Percentiles rank a stretch among this genome's conserved stretches.
These are phyloP conservation scores for Blastobotrys parvus DNA, from an alignment of 805 yeast genomes.

Conservation along the genomic window DNA sequence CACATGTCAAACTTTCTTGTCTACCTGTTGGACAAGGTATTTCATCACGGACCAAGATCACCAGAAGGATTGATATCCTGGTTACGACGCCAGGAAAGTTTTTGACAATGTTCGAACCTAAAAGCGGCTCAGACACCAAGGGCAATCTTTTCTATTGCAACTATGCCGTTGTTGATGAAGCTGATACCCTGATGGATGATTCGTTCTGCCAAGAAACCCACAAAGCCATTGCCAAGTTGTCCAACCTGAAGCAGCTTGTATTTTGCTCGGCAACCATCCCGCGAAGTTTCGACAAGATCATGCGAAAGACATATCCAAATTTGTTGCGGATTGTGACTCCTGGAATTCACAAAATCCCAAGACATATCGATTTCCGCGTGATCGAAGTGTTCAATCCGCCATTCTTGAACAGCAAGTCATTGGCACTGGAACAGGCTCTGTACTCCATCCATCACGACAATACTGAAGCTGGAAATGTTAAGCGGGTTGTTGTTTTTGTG, in stretches of 20 bases:
- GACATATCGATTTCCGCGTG: constrained; percentile 58
- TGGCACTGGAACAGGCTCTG: constrained; percentile 81
- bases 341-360: constrained; percentile 75
- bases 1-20: constrained; percentile 7
- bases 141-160: constrained; percentile 36
- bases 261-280: constrained; percentile 92
- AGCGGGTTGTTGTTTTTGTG: constrained; percentile 78
- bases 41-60: constrained; percentile 12
- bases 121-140: constrained; percentile 23
- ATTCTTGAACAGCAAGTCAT: constrained; percentile 71
- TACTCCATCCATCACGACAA: constrained; percentile 81
- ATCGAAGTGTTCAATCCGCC: constrained; percentile 74
- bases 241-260: constrained; percentile 52
- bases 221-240: constrained; percentile 41
- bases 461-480: constrained; percentile 65
- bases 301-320: constrained; percentile 56
- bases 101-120: constrained; percentile 26
- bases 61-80: constrained; percentile 59
- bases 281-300: constrained; percentile 55
- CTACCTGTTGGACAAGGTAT: constrained; percentile 8
- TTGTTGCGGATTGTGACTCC: constrained; percentile 66
- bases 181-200: constrained; percentile 82
- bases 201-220: constrained; percentile 66
- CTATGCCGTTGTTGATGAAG: constrained; percentile 79
- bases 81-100: constrained; percentile 83